Conservation (phyloP, 345 rosid species). For the Brassica incana region DNA sequence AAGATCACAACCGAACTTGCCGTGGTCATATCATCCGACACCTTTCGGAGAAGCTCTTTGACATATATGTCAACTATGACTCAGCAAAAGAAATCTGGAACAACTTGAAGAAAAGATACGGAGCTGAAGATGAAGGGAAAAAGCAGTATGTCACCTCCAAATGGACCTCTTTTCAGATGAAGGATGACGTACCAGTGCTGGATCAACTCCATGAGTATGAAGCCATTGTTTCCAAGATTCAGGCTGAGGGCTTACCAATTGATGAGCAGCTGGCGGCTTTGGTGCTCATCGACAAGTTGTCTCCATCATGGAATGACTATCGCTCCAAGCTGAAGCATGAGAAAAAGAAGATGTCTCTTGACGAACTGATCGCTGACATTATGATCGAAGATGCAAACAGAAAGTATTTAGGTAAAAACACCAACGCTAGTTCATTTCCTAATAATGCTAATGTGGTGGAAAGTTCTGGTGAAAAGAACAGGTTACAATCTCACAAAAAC, state of each 20-base stretch:
- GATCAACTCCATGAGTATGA: not conserved
- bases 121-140: not conserved
- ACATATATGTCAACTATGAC: not conserved
- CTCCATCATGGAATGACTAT: not conserved
- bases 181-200: not conserved
- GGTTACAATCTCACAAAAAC: not conserved
- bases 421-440: not conserved
- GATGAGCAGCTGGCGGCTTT: not conserved
- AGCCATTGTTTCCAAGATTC: not conserved
- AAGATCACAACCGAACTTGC: not conserved
- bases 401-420: not conserved
- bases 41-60: not conserved
- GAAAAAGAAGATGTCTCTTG: not conserved
- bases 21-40: not conserved
- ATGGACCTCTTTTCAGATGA: not conserved
- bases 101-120: not conserved
- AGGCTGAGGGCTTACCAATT: not conserved
- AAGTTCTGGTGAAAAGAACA: not conserved
- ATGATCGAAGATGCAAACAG: not conserved
- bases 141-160: not conserved
- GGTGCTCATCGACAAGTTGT: not conserved
- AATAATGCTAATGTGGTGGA: not conserved
- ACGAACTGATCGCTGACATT: not conserved
- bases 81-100: conserved; percentile 2
- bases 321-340: not conserved